Evolutionary conservation across 352 stramenopile genomes (phyloP), one percentile per base, ranked within the genome.

Genomic region (Pythium dissotocum): DNA sequence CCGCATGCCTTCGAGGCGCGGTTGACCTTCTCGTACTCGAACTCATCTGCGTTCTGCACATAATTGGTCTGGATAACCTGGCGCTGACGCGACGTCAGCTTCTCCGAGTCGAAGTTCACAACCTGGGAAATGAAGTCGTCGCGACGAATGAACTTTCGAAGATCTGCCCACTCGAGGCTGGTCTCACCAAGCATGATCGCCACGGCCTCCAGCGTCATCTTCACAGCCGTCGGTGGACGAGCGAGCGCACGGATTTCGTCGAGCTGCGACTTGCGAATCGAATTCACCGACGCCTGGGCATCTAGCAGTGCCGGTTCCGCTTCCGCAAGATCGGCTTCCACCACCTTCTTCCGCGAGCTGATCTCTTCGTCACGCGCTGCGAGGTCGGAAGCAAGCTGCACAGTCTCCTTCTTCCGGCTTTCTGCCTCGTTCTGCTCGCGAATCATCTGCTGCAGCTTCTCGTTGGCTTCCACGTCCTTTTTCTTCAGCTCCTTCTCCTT

Each of bases 71-170:
- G 81, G 42, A 99, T 97, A 6, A 93, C 89, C 69, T 98, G 92
- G 10, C 98, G 97, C 76, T 99, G 94, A 40, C 92, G 90, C 24
- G 83, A 75, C 28, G 93, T 98, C 16, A 99, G 79, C 53, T 98
- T 98, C 67, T 99, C 91, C 9, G 97, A 97, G 76, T 99, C 90
- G 75, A 99, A 99, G 78, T 99, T 98, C 5, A 99, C 87, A 70
- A 99, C 98, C 54, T 88, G 98, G 6, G 96, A 91, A 76, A 99
- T 99, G 74, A 99, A 99, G 66, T 99, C 97, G 53, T 97, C 90
- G 57, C 96, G 97, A 36, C 92, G 88, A 65, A 99, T 95, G 60
- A 99, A 95, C 67, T 99, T 99, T 66, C 97, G 93, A 26, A 99
- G 88, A 73, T 99, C 97, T 36, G 83, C 79, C 98, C 98, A 99